Evolutionary conservation across 2,329 filamentous ascomycete genomes (phyloP).

Genomic region (Epichloe sp.): DNA sequence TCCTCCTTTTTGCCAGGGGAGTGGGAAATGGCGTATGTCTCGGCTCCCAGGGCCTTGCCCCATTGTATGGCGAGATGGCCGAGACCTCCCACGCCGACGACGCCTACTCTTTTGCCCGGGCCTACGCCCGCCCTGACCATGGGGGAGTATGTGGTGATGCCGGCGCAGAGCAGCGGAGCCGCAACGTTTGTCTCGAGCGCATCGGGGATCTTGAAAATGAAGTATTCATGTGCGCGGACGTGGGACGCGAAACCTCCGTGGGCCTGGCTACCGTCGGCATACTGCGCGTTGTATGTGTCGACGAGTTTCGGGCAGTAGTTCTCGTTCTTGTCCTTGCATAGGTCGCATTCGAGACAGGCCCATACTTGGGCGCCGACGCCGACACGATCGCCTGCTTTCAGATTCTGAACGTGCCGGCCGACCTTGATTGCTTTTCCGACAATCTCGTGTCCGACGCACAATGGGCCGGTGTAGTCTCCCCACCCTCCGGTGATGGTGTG

Average conservation of each 20-base stretch:
- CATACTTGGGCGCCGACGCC: constrained; percentile 49
- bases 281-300: constrained; percentile 45
- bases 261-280: constrained; percentile 43
- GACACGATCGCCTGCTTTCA: constrained; percentile 50
- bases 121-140: constrained; percentile 54
- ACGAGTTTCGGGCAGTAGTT: constrained; percentile 35
- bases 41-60: constrained; percentile 56
- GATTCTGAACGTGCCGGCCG: constrained; percentile 29
- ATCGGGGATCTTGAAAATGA: constrained; percentile 47
- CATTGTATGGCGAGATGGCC: constrained; percentile 63
- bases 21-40: constrained; percentile 52
- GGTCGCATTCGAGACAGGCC: constrained; percentile 38
- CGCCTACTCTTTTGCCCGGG: constrained; percentile 56
- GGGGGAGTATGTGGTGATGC: constrained; percentile 61
- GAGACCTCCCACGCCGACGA: constrained; percentile 60
- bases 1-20: constrained; percentile 44
- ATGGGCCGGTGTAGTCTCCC: constrained; percentile 32
- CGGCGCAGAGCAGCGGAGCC: constrained; percentile 65
- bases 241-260: constrained; percentile 51
- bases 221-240: constrained; percentile 40
- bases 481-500: constrained; percentile 45
- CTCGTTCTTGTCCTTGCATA: constrained; percentile 35
- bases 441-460: constrained; percentile 46
- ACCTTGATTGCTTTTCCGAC: constrained; percentile 40
- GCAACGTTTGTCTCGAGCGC: constrained; percentile 32